Percentiles rank a stretch among this genome's conserved stretches.
Evolutionary conservation across 495 filamentous ascomycete genomes (phyloP).

Genomic region (Cenococcum geophilum): DNA sequence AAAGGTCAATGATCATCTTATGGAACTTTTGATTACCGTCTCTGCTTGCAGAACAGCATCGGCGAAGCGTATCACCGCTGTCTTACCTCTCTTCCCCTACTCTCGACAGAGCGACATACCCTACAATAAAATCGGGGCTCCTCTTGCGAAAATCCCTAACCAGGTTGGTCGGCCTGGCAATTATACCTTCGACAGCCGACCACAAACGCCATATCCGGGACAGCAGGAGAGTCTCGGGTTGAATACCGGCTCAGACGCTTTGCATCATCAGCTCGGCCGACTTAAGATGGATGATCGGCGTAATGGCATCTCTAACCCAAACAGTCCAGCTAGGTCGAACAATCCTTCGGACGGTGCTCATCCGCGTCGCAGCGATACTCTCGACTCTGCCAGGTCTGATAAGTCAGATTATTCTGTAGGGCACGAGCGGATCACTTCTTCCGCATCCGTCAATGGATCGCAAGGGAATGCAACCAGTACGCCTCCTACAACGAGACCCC

Average conservation of each 20-base stretch:
- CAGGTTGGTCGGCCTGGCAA: slow-evolving; percentile 35
- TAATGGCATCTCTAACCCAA: slow-evolving; percentile 41
- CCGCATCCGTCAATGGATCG: slow-evolving; percentile 10
- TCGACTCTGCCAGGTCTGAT: slow-evolving; percentile 52
- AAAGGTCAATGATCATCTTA: slow-evolving; percentile 89
- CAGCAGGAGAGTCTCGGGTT: slow-evolving; percentile 57
- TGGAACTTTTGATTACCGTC: slow-evolving; percentile 93
- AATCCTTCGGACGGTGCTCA: neutral
- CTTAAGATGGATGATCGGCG: slow-evolving; percentile 50
- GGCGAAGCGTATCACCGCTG: slow-evolving; percentile 82
- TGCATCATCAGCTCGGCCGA: slow-evolving; percentile 61
- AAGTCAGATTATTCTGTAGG: slow-evolving; percentile 21
- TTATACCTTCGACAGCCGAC: slow-evolving; percentile 92
- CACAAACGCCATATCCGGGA: slow-evolving; percentile 71
- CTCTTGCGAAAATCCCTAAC: slow-evolving; percentile 62
- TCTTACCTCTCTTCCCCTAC: slow-evolving; percentile 94
- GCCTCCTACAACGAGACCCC: slow-evolving; percentile 31
- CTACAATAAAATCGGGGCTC: slow-evolving; percentile 90
- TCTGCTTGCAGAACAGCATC: slow-evolving; percentile 96
- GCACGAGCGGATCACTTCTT: neutral
- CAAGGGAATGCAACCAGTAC: slow-evolving; percentile 19
- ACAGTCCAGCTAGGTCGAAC: slow-evolving; percentile 34
- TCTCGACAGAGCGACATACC: slow-evolving; percentile 91
- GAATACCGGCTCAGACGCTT: slow-evolving; percentile 53
- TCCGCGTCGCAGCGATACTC: slow-evolving; percentile 50